Base-by-base conservation (phyloP, 768 basidiomycete species). In the Exidia glandulosa region DNA sequence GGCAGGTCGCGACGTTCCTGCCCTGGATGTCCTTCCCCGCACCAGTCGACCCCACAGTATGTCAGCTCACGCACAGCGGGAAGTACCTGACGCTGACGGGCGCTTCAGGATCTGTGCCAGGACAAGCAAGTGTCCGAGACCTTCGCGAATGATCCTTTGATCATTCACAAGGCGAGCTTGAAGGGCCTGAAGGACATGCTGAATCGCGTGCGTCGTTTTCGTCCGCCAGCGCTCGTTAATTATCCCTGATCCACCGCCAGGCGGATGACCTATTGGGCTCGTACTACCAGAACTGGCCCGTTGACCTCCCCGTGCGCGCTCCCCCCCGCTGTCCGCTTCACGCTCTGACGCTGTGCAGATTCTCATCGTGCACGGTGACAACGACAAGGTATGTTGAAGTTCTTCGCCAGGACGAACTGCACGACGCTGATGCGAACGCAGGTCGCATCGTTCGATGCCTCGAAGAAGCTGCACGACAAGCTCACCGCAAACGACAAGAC, bases 101-200 rank as follows among this genome's bases (percentile, higher is more conserved):
- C 12, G 52, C 31, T 14, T 10, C 62, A 88, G 86, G 69, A 79
- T 45, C 67, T 89, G 25, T 83, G 79, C 2, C 86, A 84, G 63
- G 86, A 63, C 60, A 61, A 72, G 2, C 71, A 66, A 2, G 73
- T 80, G 58, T 73, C 73, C 55, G 73, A 81, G 45, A 81, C 81
- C 1, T 84, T 83, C 64, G 57, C 75, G 56, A 78, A 79, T 14
- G 88, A 90, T 65, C 83, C 85, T 0, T 71, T 85, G 30, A 69
- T 85, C 57, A 80, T 78, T 63, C 71, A 67, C 5, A 65, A 66
- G n/a, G 88, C 87, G 5, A 78, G 83, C 2, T 73, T 88, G 27
- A 78, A 76, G 58, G 81, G 82, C 16, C 31, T 87, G 16, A 71
- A 74, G 50, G 83, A 84, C 62, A 88, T 88, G 86, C 69, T 88